Base-by-base conservation (phyloP, 345 rosid genomes). In the Barbarea vulgaris region DNA sequence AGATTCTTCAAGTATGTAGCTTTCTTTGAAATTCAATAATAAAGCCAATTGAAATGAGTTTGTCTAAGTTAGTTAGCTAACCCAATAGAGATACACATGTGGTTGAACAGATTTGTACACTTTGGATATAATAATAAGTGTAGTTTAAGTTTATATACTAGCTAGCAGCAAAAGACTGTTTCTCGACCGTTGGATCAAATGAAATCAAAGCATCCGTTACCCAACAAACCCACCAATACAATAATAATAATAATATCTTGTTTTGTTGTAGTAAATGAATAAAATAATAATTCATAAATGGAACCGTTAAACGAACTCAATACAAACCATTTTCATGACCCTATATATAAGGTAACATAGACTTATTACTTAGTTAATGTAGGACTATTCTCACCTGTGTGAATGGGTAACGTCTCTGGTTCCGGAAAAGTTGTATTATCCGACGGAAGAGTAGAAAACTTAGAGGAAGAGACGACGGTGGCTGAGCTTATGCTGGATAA, bases 401-500 rank as follows among this genome's bases (percentile, higher is more conserved):
- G 19, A 28, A 90, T 90, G 96, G 96, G 96, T 19, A 90, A 88
- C 54, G 41, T 64, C 10, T 30, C 84, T 17, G 74, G 80, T 2
- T 77, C 39, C 28, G 86, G 87, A 27, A 89, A 81, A 79, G 91
- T 91, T 42, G 79, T 91, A 17, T 77, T 91, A 36, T 76, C 82
- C 7, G 87, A 89, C 42, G 97, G 97, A 72, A 70, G 81, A 4
- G 85, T 91, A 24, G 83, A 73, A 14, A 86, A 71, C 64, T 78
- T 85, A n/a, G 84, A 76, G 53, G 77, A 74, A 19, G 76, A 87
- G 0, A 48, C 85, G 5, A 89, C 95, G 0, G 95, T 67, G n/a
- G 95, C 95, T 1, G 97, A 91, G 86, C 83, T 91, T 3, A 91
- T 91, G 95, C 61, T 91, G 7, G 97, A 89, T 9, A 78, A 89